These are phyloP conservation scores for Alternaria sp. DNA, from an alignment of 2,329 filamentous ascomycete species.

Conservation along the genomic window DNA sequence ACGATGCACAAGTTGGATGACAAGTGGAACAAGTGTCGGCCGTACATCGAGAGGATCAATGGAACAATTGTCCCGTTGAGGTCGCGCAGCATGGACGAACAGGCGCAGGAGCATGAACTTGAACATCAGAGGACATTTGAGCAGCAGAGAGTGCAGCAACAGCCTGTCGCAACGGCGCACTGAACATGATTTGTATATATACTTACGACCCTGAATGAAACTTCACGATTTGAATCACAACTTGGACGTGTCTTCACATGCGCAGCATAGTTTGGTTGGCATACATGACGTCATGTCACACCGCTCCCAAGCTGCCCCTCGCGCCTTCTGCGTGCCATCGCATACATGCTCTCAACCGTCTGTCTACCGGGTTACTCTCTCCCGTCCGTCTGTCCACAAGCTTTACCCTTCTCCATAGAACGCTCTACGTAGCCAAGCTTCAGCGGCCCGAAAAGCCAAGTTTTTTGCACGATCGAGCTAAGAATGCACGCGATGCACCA, in stretches of 20 bases:
- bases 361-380: neutral
- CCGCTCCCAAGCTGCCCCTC: neutral
- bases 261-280: neutral
- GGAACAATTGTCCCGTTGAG: conserved; percentile 12
- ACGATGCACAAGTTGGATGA: conserved; percentile 6
- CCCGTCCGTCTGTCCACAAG: neutral
- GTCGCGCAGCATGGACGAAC: neutral
- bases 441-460: neutral
- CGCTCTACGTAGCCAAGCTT: neutral
- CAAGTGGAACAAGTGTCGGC: conserved; percentile 18
- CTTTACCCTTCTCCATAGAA: neutral
- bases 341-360: neutral
- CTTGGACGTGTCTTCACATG: neutral
- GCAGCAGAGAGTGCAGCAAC: neutral
- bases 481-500: neutral
- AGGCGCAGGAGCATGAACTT: neutral
- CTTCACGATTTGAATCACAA: neutral
- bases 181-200: neutral
- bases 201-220: neutral
- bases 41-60: conserved; percentile 23
- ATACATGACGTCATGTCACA: neutral
- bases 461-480: neutral
- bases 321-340: neutral
- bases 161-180: neutral
- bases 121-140: neutral